Evolutionary conservation across 345 rosid species (phyloP), one percentile per base, ranked within the genome.

Genomic region (Triadica sebifera): DNA sequence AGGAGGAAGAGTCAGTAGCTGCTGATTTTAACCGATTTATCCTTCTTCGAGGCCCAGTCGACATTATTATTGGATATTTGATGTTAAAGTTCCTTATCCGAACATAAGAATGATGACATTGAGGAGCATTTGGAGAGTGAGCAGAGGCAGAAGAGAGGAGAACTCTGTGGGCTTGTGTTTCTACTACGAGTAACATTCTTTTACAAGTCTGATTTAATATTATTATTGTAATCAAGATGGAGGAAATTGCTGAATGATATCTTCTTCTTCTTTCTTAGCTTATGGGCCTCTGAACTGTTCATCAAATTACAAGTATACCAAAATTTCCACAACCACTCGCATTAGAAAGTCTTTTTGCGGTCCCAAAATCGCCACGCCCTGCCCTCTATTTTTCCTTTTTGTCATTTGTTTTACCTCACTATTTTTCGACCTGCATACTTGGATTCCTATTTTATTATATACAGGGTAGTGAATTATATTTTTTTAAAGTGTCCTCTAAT

Each of bases 331-430:
- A n/a, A n/a, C n/a, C n/a, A n/a, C 8, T 4, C 16, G 55, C 4
- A 50, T 50, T 3, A 50, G 16, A 8, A 8, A 50, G 9, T 17
- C 55, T 50, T 50, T 43, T 43, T 29, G 74, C 45, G 61, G 53
- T 52, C 59, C 24, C 19, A 29, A 41, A 37, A 7, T 6, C 38
- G 72, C 72, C 72, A 69, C 72, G 67, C 43, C 46, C 16, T 24
- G 17, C 52, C 17, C 43, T 50, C 55, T 8, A 0, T 8, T 1
- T n/a, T 61, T 2, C 24, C 17, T 60, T 9, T 25, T 13, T 46
- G n/a, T n/a, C n/a, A n/a, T n/a, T n/a, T n/a, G n/a, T n/a, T n/a
- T n/a, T n/a, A n/a, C n/a, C n/a, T n/a, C n/a, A n/a, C n/a, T n/a
- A n/a, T n/a, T n/a, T n/a, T n/a, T n/a, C n/a, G n/a, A n/a, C n/a